These are phyloP conservation scores for Neocucurbitaria cava DNA, from an alignment of 2,329 filamentous ascomycete genomes.

Conservation along the genomic window DNA sequence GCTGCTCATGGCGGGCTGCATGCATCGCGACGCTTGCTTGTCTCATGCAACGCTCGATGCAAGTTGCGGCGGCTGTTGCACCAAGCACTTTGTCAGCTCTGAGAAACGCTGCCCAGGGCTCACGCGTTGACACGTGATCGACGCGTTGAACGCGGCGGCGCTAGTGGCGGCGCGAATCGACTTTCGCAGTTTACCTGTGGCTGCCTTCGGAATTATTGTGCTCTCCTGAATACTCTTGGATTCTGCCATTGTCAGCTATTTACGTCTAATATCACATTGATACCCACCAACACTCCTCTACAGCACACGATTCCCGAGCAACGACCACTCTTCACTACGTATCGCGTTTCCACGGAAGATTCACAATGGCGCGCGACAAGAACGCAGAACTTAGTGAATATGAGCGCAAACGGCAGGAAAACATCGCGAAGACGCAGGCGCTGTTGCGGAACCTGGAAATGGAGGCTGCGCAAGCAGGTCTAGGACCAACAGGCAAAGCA, in stretches of 20 bases:
- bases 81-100: background rate
- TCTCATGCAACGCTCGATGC: background rate
- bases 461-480: constrained; percentile 71
- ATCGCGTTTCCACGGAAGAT: background rate
- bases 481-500: constrained; percentile 64
- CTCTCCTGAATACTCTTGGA: constrained; percentile 14
- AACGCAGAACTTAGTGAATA: constrained; percentile 77
- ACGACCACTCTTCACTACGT: background rate
- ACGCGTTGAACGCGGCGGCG: constrained; percentile 17
- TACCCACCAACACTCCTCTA: background rate
- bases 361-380: constrained; percentile 47
- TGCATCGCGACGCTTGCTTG: background rate
- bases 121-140: constrained; percentile 19
- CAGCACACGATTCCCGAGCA: background rate
- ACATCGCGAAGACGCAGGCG: constrained; percentile 85
- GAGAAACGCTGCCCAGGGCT: background rate
- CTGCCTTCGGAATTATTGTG: constrained; percentile 1
- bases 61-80: background rate
- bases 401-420: constrained; percentile 82
- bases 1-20: background rate
- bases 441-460: constrained; percentile 78
- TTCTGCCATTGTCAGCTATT: background rate
- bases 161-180: constrained; percentile 20
- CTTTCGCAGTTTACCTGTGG: background rate
- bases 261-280: background rate